These are phyloP conservation scores for Tylopilus sp. DNA, from an alignment of 1,284 basidiomycete genomes.

Conservation along the genomic window DNA sequence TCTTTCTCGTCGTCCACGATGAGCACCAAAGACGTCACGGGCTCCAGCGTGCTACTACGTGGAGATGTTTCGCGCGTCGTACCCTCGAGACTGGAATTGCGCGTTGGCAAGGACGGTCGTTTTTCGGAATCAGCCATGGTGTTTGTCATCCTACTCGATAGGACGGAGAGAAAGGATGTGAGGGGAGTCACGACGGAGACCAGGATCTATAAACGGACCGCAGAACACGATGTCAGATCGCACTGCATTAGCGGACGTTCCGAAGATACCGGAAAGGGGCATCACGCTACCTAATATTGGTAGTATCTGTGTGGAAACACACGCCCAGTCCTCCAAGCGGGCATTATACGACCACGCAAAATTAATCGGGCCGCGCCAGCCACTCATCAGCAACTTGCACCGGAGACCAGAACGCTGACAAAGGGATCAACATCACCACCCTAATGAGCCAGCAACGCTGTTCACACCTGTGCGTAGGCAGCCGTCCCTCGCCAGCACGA, in stretches of 20 bases:
- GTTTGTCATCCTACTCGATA: slow-evolving; percentile 8
- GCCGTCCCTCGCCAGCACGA: background rate
- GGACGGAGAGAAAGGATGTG: slow-evolving; percentile 4
- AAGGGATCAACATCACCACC: background rate
- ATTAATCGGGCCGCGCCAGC: slow-evolving; percentile 7
- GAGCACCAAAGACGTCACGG: slow-evolving; percentile 19
- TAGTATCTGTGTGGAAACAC: slow-evolving; percentile 2
- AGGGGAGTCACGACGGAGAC: slow-evolving; percentile 11
- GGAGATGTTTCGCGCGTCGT: slow-evolving; percentile 19
- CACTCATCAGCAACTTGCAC: slow-evolving; percentile 1
- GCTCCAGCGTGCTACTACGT: slow-evolving; percentile 26
- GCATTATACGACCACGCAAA: slow-evolving; percentile 8
- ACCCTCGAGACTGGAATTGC: slow-evolving; percentile 25
- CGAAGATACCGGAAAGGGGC: slow-evolving; percentile 27
- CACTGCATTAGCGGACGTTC: slow-evolving; percentile 25
- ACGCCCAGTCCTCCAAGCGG: slow-evolving; percentile 7
- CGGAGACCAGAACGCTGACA: background rate
- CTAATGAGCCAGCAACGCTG: slow-evolving; percentile 3
- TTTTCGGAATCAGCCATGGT: slow-evolving; percentile 32
- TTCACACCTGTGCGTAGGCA: background rate
- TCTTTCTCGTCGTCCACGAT: slow-evolving; percentile 1
- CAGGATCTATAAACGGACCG: slow-evolving; percentile 28
- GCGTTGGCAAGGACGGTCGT: slow-evolving; percentile 18
- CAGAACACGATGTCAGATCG: slow-evolving; percentile 18
- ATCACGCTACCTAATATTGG: slow-evolving; percentile 16